A percentile compares a stretch with the other conserved stretches of the same genome.
These are phyloP conservation scores for Citeromyces hawaiiensis DNA, from an alignment of 1,139 yeast species.

Conservation along the genomic window DNA sequence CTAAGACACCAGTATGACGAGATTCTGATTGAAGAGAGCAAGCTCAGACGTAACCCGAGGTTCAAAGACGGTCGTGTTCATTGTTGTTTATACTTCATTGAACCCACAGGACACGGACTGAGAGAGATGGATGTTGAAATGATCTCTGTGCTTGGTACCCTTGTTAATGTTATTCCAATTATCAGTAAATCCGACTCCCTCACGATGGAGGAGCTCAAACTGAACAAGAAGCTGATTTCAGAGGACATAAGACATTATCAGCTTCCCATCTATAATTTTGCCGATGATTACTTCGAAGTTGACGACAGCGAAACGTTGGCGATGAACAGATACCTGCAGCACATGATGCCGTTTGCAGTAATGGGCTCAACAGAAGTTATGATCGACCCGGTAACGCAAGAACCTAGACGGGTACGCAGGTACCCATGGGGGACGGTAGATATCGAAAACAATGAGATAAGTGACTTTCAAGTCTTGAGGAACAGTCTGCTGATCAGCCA, in stretches of 20 bases:
- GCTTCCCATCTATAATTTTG: slow-evolving; percentile 79
- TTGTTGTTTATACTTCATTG: slow-evolving; percentile 54
- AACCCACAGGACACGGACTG: slow-evolving; percentile 70
- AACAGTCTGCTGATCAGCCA: slow-evolving; percentile 86
- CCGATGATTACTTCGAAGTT: slow-evolving; percentile 39
- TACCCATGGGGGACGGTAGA: slow-evolving; percentile 95
- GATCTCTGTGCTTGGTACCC: slow-evolving; percentile 62
- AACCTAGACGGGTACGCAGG: slow-evolving; percentile 61
- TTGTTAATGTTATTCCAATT: slow-evolving; percentile 83
- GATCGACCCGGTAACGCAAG: slow-evolving; percentile 47
- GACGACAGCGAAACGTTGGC: slow-evolving; percentile 67
- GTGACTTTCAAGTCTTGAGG: slow-evolving; percentile 76
- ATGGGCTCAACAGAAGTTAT: slow-evolving; percentile 54
- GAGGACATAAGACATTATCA: slow-evolving; percentile 66
- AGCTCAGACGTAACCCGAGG: slow-evolving; percentile 78
- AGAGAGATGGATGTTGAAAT: slow-evolving; percentile 65
- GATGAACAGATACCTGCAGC: slow-evolving; percentile 65
- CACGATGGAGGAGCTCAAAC: slow-evolving; percentile 58
- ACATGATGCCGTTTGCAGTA: slow-evolving; percentile 76
- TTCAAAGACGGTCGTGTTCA: slow-evolving; percentile 72
- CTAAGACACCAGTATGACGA: slow-evolving; percentile 87
- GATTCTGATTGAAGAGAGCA: slow-evolving; percentile 81
- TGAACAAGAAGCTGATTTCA: slow-evolving; percentile 49
- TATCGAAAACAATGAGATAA: slow-evolving; percentile 64
- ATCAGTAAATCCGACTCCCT: slow-evolving; percentile 81